Evolutionary conservation across 345 rosid genomes (phyloP), one percentile per base, ranked within the genome.

Genomic region (Durio zibethinus): DNA sequence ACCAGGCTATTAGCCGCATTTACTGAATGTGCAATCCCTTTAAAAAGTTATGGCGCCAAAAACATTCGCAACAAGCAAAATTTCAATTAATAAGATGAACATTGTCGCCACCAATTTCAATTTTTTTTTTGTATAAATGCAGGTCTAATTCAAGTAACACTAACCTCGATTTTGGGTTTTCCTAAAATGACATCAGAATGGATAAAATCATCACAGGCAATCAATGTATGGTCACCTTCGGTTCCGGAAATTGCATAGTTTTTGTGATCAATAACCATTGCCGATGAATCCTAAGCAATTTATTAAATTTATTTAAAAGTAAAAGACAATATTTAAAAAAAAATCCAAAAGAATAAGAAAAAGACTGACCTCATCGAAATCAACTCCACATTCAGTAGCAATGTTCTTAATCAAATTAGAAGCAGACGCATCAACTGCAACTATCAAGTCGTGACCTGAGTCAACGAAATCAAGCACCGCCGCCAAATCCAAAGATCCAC

Each of bases 21-120:
- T 50, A 88, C 38, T 54, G 93, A 91, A 88, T 90, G 93, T 4
- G 83, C 91, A 81, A 91, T 88, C 53, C 91, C 97, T 83, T 81
- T 81, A 65, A 87, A 91, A 35, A 90, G 86, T 23, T 90, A 89
- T 0, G 93, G 97, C 40, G 93, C 89, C 92, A 87, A 85, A 72
- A 33, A 73, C 27, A 69, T 50, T 77, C 4, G 33, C 20, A 64
- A 65, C 74, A 79, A 72, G 82, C 31, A 73, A 20, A 31, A 60
- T 1, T 31, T 20, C 15, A 67, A 0, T 71, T 50, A 27, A 31
- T 4, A 45, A 48, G 14, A 33, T 18, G 25, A 38, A 54, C 10
- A 21, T 33, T 53, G 20, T 10, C 4, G 52, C 59, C 53, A 29
- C 48, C n/a, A 73, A 72, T 50, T 29, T 67, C 35, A 40, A 10